Evolutionary conservation across 116 monocot species (phyloP).

Genomic region (Papilionanthe hybrid): DNA sequence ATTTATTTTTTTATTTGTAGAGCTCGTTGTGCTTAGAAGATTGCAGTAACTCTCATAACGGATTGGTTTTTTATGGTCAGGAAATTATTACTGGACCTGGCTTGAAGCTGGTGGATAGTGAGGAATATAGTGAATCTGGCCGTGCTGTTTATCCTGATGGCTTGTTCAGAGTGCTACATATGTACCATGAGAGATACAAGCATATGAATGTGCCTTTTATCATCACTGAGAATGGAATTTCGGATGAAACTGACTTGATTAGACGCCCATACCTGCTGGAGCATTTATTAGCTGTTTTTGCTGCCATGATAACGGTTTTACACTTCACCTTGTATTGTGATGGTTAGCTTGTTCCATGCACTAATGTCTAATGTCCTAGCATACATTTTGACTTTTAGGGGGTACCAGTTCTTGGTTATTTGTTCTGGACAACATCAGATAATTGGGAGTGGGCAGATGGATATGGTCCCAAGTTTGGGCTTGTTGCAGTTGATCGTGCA

Average conservation of each 20-base stretch:
- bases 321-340: not conserved
- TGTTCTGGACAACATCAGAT: conserved; percentile 97
- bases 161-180: conserved; percentile 64
- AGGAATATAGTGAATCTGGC: conserved; percentile 95
- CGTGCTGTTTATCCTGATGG: conserved; percentile 93
- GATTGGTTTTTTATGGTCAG: conserved; percentile 23
- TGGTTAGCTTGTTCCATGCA: not conserved
- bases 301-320: conserved; percentile 66
- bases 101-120: conserved; percentile 69
- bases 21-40: not conserved
- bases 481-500: conserved; percentile 87
- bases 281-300: conserved; percentile 75
- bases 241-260: conserved; percentile 91
- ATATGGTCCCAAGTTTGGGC: conserved; percentile 96
- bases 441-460: conserved; percentile 99
- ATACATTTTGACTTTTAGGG: conserved; percentile 46
- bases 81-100: conserved; percentile 79
- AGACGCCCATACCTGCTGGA: conserved; percentile 79
- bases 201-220: conserved; percentile 76
- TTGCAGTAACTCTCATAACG: not conserved
- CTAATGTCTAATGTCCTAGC: not conserved
- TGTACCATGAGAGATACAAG: conserved; percentile 84
- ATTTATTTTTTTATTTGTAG: not conserved
- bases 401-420: conserved; percentile 79
- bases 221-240: conserved; percentile 89